Conservation (phyloP, 371 early-diverging fungal species). For the Lichtheimia hyalospora region DNA sequence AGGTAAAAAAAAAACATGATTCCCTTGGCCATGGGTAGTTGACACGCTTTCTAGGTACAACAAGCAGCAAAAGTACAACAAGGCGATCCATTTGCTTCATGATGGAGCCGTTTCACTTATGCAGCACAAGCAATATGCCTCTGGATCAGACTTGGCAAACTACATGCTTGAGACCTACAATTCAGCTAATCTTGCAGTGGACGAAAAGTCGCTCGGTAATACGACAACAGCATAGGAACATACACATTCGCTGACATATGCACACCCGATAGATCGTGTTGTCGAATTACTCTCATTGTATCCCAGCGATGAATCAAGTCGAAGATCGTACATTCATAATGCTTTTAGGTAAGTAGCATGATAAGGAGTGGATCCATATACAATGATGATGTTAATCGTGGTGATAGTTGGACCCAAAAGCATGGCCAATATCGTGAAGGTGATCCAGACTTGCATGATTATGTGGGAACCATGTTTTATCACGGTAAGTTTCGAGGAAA, state of each 20-base stretch:
- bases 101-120: slow-evolving; percentile 78
- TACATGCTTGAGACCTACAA: slow-evolving; percentile 84
- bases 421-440: slow-evolving; percentile 64
- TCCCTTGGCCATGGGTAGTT: too few species aligned
- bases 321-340: slow-evolving; percentile 44
- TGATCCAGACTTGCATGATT: slow-evolving; percentile 85
- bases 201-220: slow-evolving; percentile 69
- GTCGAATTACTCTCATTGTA: slow-evolving; percentile 54
- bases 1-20: slow-evolving; percentile 50
- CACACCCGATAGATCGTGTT: slow-evolving; percentile 46
- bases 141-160: slow-evolving; percentile 81
- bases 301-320: slow-evolving; percentile 38
- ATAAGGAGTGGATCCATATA: background rate
- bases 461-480: slow-evolving; percentile 72
- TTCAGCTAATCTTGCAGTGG: slow-evolving; percentile 67
- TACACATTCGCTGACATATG: background rate
- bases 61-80: slow-evolving; percentile 78
- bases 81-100: slow-evolving; percentile 77
- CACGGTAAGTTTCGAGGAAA: slow-evolving; percentile 38
- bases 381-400: too few species aligned
- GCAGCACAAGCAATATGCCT: slow-evolving; percentile 79
- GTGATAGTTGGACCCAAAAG: slow-evolving; percentile 67
- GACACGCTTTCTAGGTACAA: slow-evolving; percentile 59
- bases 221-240: slow-evolving; percentile 10
- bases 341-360: slow-evolving; percentile 37